Evolutionary conservation across 1,139 yeast species (phyloP).

Genomic region (Spathaspora jeffriesii): DNA sequence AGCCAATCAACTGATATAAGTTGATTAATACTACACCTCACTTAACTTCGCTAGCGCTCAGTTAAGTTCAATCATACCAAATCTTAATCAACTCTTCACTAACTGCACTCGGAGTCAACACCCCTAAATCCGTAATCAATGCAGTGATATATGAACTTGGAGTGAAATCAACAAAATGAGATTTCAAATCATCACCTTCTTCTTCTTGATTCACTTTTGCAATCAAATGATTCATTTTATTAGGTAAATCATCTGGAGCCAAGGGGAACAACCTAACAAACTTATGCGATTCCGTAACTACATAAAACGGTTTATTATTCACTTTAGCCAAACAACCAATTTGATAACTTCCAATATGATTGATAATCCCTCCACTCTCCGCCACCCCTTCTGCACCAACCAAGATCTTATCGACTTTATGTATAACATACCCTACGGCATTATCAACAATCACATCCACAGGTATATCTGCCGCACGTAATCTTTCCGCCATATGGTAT

Average conservation of each 20-base stretch:
- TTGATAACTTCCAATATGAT: slow-evolving; percentile 94
- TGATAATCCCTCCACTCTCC: slow-evolving; percentile 97
- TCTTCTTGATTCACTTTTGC: slow-evolving; percentile 33
- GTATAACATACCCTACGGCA: slow-evolving; percentile 92
- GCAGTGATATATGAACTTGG: slow-evolving; percentile 97
- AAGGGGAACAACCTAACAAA: slow-evolving; percentile 95
- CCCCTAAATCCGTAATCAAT: slow-evolving; percentile 93
- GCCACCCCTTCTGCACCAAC: slow-evolving; percentile 99
- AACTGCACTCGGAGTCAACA: slow-evolving; percentile 95
- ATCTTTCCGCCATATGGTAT: slow-evolving; percentile 64
- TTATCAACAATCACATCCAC: slow-evolving; percentile 89
- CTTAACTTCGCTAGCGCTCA: too few species aligned
- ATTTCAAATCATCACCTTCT: slow-evolving; percentile 31
- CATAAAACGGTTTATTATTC: slow-evolving; percentile 91
- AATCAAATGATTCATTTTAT: slow-evolving; percentile 34
- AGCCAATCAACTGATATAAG: too few species aligned
- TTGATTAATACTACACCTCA: too few species aligned
- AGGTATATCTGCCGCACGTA: slow-evolving; percentile 83
- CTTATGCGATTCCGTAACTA: slow-evolving; percentile 93
- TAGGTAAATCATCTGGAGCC: slow-evolving; percentile 89
- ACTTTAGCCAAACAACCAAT: slow-evolving; percentile 91
- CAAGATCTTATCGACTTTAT: slow-evolving; percentile 87
- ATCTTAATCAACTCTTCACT: slow-evolving; percentile 96
- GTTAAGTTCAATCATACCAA: slow-evolving; percentile 93
- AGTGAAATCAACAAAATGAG: slow-evolving; percentile 79